A percentile compares a stretch with the other conserved stretches of the same genome.
phyloP scores from a whole-genome alignment of 2,329 filamentous ascomycete species.

The Penicillium sp. region DNA sequence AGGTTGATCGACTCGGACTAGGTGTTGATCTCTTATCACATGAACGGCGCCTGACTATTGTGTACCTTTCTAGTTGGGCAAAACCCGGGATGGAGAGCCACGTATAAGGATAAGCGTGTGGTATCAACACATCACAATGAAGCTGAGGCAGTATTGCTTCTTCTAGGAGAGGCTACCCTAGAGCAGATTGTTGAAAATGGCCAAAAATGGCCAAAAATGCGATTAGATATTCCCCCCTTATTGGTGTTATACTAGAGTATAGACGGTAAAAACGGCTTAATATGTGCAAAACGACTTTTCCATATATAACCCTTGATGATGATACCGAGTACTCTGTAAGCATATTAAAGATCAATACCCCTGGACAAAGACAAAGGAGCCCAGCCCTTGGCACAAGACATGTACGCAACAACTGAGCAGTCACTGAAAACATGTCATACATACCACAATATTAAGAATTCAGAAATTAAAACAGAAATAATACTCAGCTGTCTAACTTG shows the following conservation, averaged over 20 bases:
- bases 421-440: neutral
- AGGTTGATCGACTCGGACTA: neutral
- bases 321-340: neutral
- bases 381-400: conserved; percentile 4
- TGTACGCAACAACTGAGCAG: neutral
- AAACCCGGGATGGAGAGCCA: neutral
- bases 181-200: neutral
- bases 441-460: neutral
- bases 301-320: neutral
- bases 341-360: neutral
- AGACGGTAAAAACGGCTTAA: neutral
- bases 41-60: neutral
- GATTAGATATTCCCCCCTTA: too few species aligned
- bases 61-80: neutral
- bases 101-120: neutral
- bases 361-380: neutral
- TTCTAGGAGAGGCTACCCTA: neutral
- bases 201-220: neutral
- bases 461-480: too few species aligned
- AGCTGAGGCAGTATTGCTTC: neutral
- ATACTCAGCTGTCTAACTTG: conserved; percentile 1
- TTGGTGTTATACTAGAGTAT: neutral
- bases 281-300: neutral
- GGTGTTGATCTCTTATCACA: neutral
- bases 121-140: neutral